phyloP scores from a whole-genome alignment of 148 eudicot genomes.

The Camellia sinensis region DNA sequence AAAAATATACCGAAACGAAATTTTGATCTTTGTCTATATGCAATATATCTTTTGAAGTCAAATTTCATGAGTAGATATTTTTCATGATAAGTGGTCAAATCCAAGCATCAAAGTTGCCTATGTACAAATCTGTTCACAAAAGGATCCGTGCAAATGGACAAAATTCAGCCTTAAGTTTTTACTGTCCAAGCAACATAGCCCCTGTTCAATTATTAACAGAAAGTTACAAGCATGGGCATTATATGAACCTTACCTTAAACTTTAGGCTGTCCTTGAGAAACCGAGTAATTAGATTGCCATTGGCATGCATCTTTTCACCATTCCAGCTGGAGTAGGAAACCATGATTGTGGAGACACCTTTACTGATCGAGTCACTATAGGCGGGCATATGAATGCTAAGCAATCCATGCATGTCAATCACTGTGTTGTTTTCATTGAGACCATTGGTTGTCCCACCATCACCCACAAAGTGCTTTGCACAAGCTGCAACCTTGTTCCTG shows the following conservation, averaged over 20 bases:
- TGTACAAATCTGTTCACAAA: background rate
- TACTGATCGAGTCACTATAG: conserved; percentile 58
- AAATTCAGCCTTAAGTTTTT: background rate
- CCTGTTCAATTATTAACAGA: background rate
- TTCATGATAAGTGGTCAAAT: background rate
- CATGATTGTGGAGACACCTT: conserved; percentile 86
- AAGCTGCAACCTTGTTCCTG: conserved; percentile 81
- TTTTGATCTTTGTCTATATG: background rate
- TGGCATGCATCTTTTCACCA: conserved; percentile 81
- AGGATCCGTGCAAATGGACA: conserved; percentile 8
- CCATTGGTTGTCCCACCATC: conserved; percentile 90
- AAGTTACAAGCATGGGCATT: no score
- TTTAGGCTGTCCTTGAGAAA: conserved; percentile 69
- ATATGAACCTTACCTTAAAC: conserved; percentile 51
- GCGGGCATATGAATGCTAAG: conserved; percentile 86
- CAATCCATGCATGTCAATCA: conserved; percentile 52
- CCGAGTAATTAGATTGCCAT: conserved; percentile 56
- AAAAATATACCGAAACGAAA: no score
- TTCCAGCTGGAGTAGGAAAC: conserved; percentile 94
- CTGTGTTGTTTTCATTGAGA: conserved; percentile 63
- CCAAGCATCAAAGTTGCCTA: background rate
- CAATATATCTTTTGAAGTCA: background rate
- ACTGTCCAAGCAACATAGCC: background rate
- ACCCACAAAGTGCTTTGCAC: conserved; percentile 89
- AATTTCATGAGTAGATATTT: background rate